Evolutionary conservation across 2,329 filamentous ascomycete species (phyloP), one percentile per base, ranked within the genome.

Genomic region (Ascochyta viciae-villosae): DNA sequence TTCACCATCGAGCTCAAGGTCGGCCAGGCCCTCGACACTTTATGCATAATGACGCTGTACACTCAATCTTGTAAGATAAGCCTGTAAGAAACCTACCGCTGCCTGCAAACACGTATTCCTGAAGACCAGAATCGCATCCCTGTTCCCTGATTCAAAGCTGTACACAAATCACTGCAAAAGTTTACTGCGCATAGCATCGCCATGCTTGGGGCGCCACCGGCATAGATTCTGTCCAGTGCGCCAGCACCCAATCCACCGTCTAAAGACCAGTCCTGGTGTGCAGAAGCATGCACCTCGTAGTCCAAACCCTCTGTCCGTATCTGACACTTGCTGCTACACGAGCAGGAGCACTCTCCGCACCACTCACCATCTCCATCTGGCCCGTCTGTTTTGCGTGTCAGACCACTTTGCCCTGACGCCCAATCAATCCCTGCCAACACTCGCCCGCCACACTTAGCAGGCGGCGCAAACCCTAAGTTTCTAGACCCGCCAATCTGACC

Each of bases 1-100:
- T 45, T 27, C 39, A 44, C 22, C 37, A 24, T 22, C 16, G 24
- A 53, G 39, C 29, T 31, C 34, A 8, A 50, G 49, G 15, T 19
- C 16, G 24, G 24, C 33, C 26, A 41, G 29, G 10, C 33, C 27
- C 33, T 37, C 10, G 33, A 41, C 42, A 47, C 41, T 34, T 47
- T 29, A 54, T 58, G 55, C 50, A 54, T 58, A 50, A 54, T 54
- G 55, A 58, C 42, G 24, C 37, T 43, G 55, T 50, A 48, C 47
- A 4, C 37, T 51, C 44, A 40, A 19, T 27, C 33, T 50, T 58
- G 55, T 58, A 58, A 58, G 45, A 58, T 58, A 54, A 47, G 31
- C 22, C 29, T 54, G 55, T 47, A 54, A 47, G 46, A 54, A 52
- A 44, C 27, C 15, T 31, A 27, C 15, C 7, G 41, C 24, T 47